Evolutionary conservation across 2,329 filamentous ascomycete genomes (phyloP), one percentile per base, ranked within the genome.

Genomic region (Calonectria hawksworthii): DNA sequence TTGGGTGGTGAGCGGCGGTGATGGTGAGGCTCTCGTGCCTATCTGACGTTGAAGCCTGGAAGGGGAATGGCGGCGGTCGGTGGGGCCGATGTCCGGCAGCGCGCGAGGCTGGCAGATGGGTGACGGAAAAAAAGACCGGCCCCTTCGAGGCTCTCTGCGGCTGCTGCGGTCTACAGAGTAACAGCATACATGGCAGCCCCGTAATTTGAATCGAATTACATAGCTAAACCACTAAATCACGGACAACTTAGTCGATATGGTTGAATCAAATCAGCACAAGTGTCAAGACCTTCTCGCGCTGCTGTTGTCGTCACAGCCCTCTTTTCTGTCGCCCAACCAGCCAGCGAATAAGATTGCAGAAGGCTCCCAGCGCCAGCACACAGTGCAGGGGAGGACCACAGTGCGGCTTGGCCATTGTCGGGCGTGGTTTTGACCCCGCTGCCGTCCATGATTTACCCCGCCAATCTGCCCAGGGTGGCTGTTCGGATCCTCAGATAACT

Each of bases 1-100:
- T 78, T 80, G 70, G 72, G 71, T 78, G 79, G 74, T 76, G 77
- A 69, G 65, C 67, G 77, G 68, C 78, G 75, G 78, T 77, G 75
- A 74, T 78, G 77, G 76, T 81, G 79, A 81, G 79, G 79, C 79
- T 81, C 77, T 36, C 34, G 44, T 47, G 34, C 56, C 69, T 50
- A 63, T 54, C 23, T 26, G 34, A 63, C 52, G 64, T 38, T 52
- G 34, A 68, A 54, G 50, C 36, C 56, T 63, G 56, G 56, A 63
- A 63, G 56, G 34, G 56, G 54, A 63, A 63, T 28, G 56, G 56
- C 44, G 44, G 68, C 68, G 68, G 51, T 54, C 63, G 68, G 68
- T 70, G 68, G 68, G 68, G 68, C 68, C 44, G 47, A 51, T 32
- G 28, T 13, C 18, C 30, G 56, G 50, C 32, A 59, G 28, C 36